Percentiles rank a stretch among this genome's conserved stretches.
Conservation (phyloP, 768 basidiomycete genomes). For the Filobasidium wieringae region DNA sequence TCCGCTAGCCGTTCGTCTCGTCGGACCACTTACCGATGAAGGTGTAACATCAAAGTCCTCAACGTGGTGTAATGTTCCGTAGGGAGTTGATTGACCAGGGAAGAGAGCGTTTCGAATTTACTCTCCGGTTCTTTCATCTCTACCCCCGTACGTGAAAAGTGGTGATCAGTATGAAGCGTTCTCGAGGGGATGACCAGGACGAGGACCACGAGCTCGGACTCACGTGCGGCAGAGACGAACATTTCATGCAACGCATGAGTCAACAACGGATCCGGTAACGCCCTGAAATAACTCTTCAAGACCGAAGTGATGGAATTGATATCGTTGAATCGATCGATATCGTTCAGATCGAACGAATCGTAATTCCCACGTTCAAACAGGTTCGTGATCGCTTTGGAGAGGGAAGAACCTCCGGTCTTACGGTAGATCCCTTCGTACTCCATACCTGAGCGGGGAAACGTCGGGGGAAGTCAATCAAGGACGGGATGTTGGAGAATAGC, state of each 20-base stretch:
- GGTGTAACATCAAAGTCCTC: conserved; percentile 68
- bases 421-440: conserved; percentile 98
- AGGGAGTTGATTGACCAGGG: conserved; percentile 66
- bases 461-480: not conserved
- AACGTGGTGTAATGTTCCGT: conserved; percentile 79
- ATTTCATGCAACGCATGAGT: conserved; percentile 84
- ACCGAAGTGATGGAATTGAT: conserved; percentile 94
- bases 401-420: conserved; percentile 85
- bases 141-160: no score
- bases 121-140: conserved; percentile 50
- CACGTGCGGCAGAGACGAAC: conserved; percentile 65
- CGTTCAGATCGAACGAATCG: conserved; percentile 70
- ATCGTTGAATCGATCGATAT: conserved; percentile 86
- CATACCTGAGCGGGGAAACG: conserved; percentile 51
- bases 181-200: no score
- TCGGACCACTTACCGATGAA: conserved; percentile 55
- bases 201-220: conserved; percentile 21
- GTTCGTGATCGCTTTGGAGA: conserved; percentile 84
- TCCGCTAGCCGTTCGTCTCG: not conserved
- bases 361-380: conserved; percentile 91
- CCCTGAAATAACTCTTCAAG: conserved; percentile 88
- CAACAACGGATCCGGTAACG: conserved; percentile 78
- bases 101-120: conserved; percentile 53
- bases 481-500: conserved; percentile 4
- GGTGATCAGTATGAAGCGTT: not conserved